Evolutionary conservation across 2,329 filamentous ascomycete genomes (phyloP).

Genomic region (Trichoderma lentiforme): DNA sequence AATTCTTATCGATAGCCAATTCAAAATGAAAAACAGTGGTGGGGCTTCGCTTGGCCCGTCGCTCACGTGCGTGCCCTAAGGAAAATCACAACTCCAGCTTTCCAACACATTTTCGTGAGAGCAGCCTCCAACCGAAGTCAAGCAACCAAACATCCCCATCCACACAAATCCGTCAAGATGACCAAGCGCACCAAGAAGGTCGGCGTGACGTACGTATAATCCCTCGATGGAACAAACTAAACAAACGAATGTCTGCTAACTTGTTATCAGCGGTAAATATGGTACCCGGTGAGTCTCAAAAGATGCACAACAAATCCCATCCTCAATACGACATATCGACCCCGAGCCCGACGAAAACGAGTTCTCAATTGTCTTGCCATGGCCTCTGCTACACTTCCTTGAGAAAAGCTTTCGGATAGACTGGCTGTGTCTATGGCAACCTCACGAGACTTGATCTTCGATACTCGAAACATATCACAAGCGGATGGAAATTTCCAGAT

Average conservation of each 20-base stretch:
- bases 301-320: slow-evolving; percentile 1
- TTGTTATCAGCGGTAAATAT: slow-evolving; percentile 67
- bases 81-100: slow-evolving; percentile 39
- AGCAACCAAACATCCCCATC: slow-evolving; percentile 32
- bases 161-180: slow-evolving; percentile 63
- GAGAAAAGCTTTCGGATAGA: neutral
- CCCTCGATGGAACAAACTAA: neutral
- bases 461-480: neutral
- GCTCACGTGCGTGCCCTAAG: slow-evolving; percentile 44
- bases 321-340: neutral
- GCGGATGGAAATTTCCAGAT: neutral
- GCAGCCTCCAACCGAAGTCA: slow-evolving; percentile 30
- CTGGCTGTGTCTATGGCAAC: neutral
- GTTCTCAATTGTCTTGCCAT: neutral
- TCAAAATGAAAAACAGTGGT: neutral
- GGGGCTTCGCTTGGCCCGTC: slow-evolving; percentile 26
- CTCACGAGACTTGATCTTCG: neutral
- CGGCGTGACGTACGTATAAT: slow-evolving; percentile 69
- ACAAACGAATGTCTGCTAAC: slow-evolving; percentile 29
- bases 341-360: slow-evolving; percentile 14
- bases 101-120: slow-evolving; percentile 33
- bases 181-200: slow-evolving; percentile 97
- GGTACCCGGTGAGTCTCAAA: slow-evolving; percentile 74
- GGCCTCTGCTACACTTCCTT: neutral
- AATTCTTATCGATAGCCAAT: neutral